Conservation (phyloP, 129 eudicot genomes). For the Centella asiatica region DNA sequence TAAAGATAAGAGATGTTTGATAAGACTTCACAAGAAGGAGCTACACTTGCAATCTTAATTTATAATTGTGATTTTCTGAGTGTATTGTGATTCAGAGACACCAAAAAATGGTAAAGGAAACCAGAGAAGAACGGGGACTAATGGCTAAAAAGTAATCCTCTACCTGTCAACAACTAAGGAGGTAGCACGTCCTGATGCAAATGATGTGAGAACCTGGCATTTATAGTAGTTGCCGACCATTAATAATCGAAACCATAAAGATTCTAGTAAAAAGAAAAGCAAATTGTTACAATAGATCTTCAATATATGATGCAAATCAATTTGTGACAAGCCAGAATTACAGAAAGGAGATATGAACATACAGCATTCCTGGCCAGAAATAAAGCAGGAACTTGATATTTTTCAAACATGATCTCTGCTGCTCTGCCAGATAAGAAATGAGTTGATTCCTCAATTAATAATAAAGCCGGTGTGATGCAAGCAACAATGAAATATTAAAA, state of each 20-base stretch:
- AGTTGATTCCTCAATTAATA: neutral
- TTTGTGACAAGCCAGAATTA: conserved; percentile 8
- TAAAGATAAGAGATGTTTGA: neutral
- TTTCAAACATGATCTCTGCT: conserved; percentile 97
- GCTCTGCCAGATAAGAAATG: conserved; percentile 46
- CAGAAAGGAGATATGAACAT: conserved; percentile 24
- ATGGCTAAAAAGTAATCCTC: conserved; percentile 12
- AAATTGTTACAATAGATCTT: neutral
- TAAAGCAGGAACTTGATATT: conserved; percentile 95
- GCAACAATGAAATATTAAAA: no score
- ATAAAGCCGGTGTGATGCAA: neutral
- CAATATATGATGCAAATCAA: conserved; percentile 3
- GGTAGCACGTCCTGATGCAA: conserved; percentile 99
- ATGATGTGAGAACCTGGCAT: conserved; percentile 87
- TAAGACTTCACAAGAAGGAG: neutral
- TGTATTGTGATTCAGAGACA: neutral
- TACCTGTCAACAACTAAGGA: conserved; percentile 94
- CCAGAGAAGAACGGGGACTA: neutral
- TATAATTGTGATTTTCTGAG: neutral
- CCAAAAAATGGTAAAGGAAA: neutral
- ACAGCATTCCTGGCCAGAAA: conserved; percentile 97
- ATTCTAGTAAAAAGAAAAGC: neutral
- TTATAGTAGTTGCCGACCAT: conserved; percentile 7
- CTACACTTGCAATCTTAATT: neutral
- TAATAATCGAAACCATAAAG: conserved; percentile 4